Base-by-base conservation (phyloP, 495 filamentous ascomycete genomes). In the Annulohypoxylon maeteangense region DNA sequence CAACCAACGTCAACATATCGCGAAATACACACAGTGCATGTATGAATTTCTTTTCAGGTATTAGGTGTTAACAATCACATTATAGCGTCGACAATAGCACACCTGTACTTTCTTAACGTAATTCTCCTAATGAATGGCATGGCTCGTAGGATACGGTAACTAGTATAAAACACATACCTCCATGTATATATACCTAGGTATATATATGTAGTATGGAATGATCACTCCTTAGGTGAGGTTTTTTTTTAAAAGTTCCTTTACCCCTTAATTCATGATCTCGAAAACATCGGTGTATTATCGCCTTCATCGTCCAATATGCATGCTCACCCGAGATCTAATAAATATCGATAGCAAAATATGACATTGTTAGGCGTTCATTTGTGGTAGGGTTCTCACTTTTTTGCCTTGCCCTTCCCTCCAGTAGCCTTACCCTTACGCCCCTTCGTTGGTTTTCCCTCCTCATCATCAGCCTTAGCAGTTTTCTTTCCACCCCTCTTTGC, bases 401-500 rank as follows among this genome's bases (percentile, higher is more conserved):
- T 79, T 47, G 77, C 71, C 79, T 83, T 75, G 58, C 71, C 71
- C 63, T 86, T 88, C 18, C 74, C 75, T 36, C 67, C 74, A 29
- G 77, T 61, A 16, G 80, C 70, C 45, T 78, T 81, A 10, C 74
- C 78, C 72, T 78, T 79, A 50, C 84, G 86, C 14, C 75, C 68
- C 74, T 88, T 88, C 72, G 86, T 86, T 32, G 87, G 85, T 73
- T 87, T 86, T 44, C 83, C 83, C 8, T 82, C 81, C 36, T 77
- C 79, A 12, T 81, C 79, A 14, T 79, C 81, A 54, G 87, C 87
- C 69, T 86, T 86, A 1, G 82, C 79, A 48, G 79, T 78, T 82
- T 92, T 93, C 57, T 77, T 65, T 22, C 78, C 80, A 67, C 88
- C 91, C 70, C 83, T 87, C 44, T 79, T 77, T 48, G 83, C 82